Base-by-base conservation (phyloP, 305 asterid species). In the Fraxinus platypoda region DNA sequence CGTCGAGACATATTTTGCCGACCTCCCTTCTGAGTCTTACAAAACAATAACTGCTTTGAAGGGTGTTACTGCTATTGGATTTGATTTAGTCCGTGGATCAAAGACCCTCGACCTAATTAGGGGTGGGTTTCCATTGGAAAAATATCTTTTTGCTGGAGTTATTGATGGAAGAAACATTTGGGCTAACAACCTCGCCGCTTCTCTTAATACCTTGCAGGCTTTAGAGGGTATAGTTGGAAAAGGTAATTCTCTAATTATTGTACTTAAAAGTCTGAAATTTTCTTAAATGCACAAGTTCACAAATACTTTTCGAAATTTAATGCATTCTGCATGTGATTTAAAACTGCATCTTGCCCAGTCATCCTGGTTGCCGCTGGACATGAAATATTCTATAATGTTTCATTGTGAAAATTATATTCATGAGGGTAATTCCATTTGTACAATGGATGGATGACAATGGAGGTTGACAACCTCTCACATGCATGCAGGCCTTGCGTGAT, bases 161-260 rank as follows among this genome's bases (percentile, higher is more conserved):
- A 89, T 91, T 87, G 95, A 91, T 80, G 91, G 95, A 77, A 88
- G 95, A 85, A 91, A 91, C 84, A 86, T 91, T 82, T 90, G 95
- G 95, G 92, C 93, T 66, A 91, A 88, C 79, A 90, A 90, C 76
- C 95, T 90, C 43, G 78, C 88, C 77, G 85, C 90, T 83, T 89
- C 93, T 82, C 90, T 90, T 62, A 83, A 83, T 70, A 90, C 87
- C 81, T 85, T 91, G 83, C 81, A 80, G 82, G 83, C 84, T 84
- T 83, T 91, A 21, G 85, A 88, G 86, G 84, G 84, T 52, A 21
- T 90, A 30, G 92, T 90, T 54, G 89, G 88, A 81, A 86, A 90
- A 88, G 95, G 95, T 91, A 71, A 79, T 76, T 75, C 76, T 74
- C 75, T n/a, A 41, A 57, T 34, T 2, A 2, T 62, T 62, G 12